Percentiles rank a stretch among this genome's conserved stretches.
Conservation (phyloP, 768 basidiomycete genomes). For the Goffeauzyma gilvescens region DNA sequence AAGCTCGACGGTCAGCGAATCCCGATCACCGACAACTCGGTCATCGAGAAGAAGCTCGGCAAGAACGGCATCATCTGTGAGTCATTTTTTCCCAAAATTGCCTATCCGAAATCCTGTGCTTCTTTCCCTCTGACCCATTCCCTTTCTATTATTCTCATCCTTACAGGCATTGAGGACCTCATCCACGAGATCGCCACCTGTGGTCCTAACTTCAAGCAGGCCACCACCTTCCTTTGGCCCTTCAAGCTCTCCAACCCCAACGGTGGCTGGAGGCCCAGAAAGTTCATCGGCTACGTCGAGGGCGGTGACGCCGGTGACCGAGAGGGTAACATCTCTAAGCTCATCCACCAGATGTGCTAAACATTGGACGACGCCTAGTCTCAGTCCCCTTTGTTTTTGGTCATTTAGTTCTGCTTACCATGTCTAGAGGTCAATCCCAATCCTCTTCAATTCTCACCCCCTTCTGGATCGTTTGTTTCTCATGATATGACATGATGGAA, state of each 20-base stretch:
- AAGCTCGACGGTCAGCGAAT: slow-evolving; percentile 96
- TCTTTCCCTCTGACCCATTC: neutral
- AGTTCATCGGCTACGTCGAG: slow-evolving; percentile 73
- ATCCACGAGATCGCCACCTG: slow-evolving; percentile 88
- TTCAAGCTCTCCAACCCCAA: slow-evolving; percentile 99
- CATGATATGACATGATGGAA: too few species aligned
- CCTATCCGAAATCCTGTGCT: neutral
- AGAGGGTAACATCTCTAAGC: slow-evolving; percentile 91
- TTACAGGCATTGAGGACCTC: slow-evolving; percentile 61
- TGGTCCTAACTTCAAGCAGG: slow-evolving; percentile 99
- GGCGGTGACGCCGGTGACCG: slow-evolving; percentile 97
- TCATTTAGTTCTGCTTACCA: too few species aligned
- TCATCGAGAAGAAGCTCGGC: slow-evolving; percentile 79
- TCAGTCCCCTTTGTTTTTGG: too few species aligned
- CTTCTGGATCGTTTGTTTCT: too few species aligned
- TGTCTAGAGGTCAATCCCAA: too few species aligned
- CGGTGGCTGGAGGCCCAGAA: slow-evolving; percentile 91
- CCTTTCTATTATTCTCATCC: neutral
- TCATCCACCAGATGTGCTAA: slow-evolving; percentile 47
- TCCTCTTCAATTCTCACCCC: too few species aligned
- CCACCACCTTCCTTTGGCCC: slow-evolving; percentile 76
- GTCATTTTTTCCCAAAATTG: slow-evolving; percentile 2
- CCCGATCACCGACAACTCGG: slow-evolving; percentile 75
- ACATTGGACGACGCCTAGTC: too few species aligned
- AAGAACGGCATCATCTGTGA: slow-evolving; percentile 80